A percentile compares a stretch with the other conserved stretches of the same genome.
Conservation (phyloP, 371 early-diverging fungal genomes). For the Entomophthora muscae region DNA sequence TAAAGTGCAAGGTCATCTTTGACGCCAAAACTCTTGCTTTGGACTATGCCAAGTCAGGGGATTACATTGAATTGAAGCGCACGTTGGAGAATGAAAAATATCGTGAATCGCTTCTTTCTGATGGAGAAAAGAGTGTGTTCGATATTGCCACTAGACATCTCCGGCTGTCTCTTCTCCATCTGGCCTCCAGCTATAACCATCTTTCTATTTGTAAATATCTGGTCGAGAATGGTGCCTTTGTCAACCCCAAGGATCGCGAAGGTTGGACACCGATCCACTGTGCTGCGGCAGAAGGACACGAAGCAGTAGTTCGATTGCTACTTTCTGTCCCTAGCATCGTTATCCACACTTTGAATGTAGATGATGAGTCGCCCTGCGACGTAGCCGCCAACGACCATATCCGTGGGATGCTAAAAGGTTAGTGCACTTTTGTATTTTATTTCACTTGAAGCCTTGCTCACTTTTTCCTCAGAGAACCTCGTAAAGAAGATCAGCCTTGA, state of each 20-base stretch:
- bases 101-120: neutral
- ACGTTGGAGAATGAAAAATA: slow-evolving; percentile 14
- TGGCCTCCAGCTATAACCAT: slow-evolving; percentile 34
- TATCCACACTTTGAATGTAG: neutral
- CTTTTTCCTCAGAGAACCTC: slow-evolving; percentile 5
- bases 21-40: slow-evolving; percentile 18
- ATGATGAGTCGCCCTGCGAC: slow-evolving; percentile 8
- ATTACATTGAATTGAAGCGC: slow-evolving; percentile 12
- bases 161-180: slow-evolving; percentile 29
- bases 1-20: slow-evolving; percentile 16
- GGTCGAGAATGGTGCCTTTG: slow-evolving; percentile 19
- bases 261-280: slow-evolving; percentile 51
- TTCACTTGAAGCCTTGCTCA: neutral
- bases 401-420: slow-evolving; percentile 4
- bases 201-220: slow-evolving; percentile 22
- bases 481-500: neutral
- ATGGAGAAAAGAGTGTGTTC: slow-evolving; percentile 10
- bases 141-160: slow-evolving; percentile 18
- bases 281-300: slow-evolving; percentile 38
- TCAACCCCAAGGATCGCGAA: slow-evolving; percentile 29
- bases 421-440: neutral
- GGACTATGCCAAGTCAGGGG: slow-evolving; percentile 18
- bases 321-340: slow-evolving; percentile 5
- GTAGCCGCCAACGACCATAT: neutral
- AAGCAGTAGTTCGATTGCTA: slow-evolving; percentile 24